Base-by-base conservation (phyloP, 2,329 filamentous ascomycete genomes). In the Sporothrix curviconia region DNA sequence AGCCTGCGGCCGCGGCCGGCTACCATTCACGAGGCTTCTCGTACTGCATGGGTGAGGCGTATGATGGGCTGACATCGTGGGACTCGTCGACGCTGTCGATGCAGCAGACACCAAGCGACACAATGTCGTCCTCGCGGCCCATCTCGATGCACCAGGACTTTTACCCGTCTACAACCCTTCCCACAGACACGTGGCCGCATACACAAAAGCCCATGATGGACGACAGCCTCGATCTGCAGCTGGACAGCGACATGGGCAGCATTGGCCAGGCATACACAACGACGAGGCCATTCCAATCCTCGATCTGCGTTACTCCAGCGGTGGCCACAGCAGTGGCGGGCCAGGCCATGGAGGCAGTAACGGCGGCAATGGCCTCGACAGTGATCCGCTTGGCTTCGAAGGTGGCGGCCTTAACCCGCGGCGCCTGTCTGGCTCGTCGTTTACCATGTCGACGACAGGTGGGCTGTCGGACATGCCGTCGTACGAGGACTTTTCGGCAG, bases 361-460 rank as follows among this genome's bases (percentile, higher is more conserved):
- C 28, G 11, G 28, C 28, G 28, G 28, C 36, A 40, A 11, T 8
- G 24, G 14, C 22, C 64, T 76, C 69, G 81, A 84, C n/a, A 71
- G 74, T 55, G 79, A 83, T 36, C 62, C 71, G 17, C 65, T 80
- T 59, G 74, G 73, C 58, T 76, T 80, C 60, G 81, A 83, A 40
- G 72, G 77, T 55, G 73, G 73, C 55, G 74, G 72, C n/a, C 70
- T 78, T 46, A 78, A 81, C 61, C 76, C 78, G 47, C 78, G 85
- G 59, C 80, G 85, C 60, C 80, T 88, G 76, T 89, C 86, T 19
- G 85, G 85, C 49, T 89, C 86, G 2, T 89, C 86, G 1, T 87
- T 88, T 66, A 87, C 85, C 39, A 80, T 89, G 72, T 89, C 86
- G 15, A 88, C 81, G 1, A 80, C 80, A 42, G 80, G 84, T 22